Percentiles rank a stretch among this genome's conserved stretches.
phyloP scores from a whole-genome alignment of 2,329 filamentous ascomycete species.

The Fusarium sp. region DNA sequence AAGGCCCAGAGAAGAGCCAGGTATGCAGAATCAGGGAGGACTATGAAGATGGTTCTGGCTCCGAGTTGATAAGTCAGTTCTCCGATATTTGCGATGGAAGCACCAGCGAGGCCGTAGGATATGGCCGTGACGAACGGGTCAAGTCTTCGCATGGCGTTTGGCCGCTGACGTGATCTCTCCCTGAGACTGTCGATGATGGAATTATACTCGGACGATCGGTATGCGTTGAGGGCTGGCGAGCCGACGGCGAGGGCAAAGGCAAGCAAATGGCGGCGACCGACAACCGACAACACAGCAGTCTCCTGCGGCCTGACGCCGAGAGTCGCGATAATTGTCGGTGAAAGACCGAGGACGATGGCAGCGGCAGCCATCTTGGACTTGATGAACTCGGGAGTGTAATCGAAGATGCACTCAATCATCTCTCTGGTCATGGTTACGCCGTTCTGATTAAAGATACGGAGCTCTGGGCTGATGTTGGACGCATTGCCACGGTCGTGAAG shows the following conservation, averaged over 20 bases:
- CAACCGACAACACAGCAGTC: slow-evolving; percentile 12
- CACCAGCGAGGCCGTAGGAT: slow-evolving; percentile 11
- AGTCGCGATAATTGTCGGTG: slow-evolving; percentile 15
- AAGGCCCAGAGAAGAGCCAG: slow-evolving; percentile 20
- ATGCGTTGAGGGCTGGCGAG: slow-evolving; percentile 20
- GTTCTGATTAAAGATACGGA: neutral
- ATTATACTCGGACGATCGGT: slow-evolving; percentile 14
- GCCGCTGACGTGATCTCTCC: slow-evolving; percentile 2
- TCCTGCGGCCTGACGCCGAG: slow-evolving; percentile 15
- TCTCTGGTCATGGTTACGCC: neutral
- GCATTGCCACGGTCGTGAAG: neutral
- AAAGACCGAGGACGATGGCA: slow-evolving; percentile 16
- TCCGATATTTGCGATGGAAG: slow-evolving; percentile 20
- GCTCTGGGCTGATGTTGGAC: neutral
- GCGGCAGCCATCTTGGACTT: slow-evolving; percentile 25
- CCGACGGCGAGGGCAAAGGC: slow-evolving; percentile 18
- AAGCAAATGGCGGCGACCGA: slow-evolving; percentile 16
- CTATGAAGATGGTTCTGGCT: slow-evolving; percentile 1
- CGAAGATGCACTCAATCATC: slow-evolving; percentile 17
- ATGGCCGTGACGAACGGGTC: slow-evolving; percentile 9
- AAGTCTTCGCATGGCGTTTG: neutral
- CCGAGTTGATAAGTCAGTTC: slow-evolving; percentile 15
- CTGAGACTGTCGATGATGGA: slow-evolving; percentile 14
- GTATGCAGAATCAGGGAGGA: neutral
- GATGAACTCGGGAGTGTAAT: slow-evolving; percentile 9